Conservation (phyloP, 768 basidiomycete genomes). For the Russula vinacea region DNA sequence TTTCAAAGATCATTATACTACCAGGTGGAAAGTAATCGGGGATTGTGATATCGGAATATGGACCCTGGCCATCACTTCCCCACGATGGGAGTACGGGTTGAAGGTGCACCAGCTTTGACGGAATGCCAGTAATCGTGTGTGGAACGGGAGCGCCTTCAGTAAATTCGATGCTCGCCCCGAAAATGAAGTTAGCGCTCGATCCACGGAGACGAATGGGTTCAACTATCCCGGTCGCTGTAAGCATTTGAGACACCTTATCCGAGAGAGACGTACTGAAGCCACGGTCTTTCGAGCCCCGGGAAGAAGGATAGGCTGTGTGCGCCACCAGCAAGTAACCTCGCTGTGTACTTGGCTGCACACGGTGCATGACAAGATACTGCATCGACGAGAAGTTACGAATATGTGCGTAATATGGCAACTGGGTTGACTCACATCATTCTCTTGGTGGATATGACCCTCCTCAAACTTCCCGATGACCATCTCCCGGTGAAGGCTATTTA, state of each 20-base stretch:
- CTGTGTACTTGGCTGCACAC: constrained; percentile 86
- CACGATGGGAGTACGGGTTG: constrained; percentile 54
- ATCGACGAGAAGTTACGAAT: not conserved
- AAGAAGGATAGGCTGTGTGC: constrained; percentile 74
- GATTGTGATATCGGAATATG: constrained; percentile 73
- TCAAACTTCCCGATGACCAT: constrained; percentile 84
- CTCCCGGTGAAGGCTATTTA: constrained; percentile 88
- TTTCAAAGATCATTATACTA: constrained; percentile 89
- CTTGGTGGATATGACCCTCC: constrained; percentile 96
- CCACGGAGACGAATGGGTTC: constrained; percentile 79
- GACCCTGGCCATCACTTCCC: constrained; percentile 61
- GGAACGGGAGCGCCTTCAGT: constrained; percentile 52
- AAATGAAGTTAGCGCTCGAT: constrained; percentile 74
- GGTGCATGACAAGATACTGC: constrained; percentile 91
- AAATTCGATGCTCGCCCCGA: constrained; percentile 74
- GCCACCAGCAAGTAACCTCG: constrained; percentile 91
- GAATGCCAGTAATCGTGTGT: constrained; percentile 64
- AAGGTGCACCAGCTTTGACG: constrained; percentile 64
- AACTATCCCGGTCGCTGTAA: constrained; percentile 46
- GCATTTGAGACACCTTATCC: not conserved
- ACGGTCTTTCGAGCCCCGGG: constrained; percentile 74
- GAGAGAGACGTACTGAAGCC: constrained; percentile 60
- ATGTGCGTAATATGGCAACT: not conserved
- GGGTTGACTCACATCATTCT: constrained; percentile 67
- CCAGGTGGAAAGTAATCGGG: constrained; percentile 95